These are phyloP conservation scores for Calonectria henricotiae DNA, from an alignment of 2,329 filamentous ascomycete genomes.

Conservation along the genomic window DNA sequence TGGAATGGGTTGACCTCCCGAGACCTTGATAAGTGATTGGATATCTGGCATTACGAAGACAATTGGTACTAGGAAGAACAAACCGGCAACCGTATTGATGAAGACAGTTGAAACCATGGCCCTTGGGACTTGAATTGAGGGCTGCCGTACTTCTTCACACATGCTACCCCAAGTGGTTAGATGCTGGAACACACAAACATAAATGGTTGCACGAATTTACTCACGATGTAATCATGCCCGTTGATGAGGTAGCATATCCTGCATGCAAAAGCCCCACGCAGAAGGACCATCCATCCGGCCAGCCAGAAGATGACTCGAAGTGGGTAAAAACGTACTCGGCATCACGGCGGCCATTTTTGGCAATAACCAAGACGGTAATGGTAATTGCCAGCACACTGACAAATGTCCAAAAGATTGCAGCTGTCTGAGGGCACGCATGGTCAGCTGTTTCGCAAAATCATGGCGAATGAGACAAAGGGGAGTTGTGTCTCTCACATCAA, in stretches of 20 bases:
- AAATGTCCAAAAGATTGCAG: slow-evolving; percentile 83
- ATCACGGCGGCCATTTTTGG: slow-evolving; percentile 77
- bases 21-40: slow-evolving; percentile 39
- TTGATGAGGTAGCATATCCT: slow-evolving; percentile 82
- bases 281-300: slow-evolving; percentile 81
- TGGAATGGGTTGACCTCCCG: neutral
- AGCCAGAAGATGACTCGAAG: slow-evolving; percentile 80
- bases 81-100: slow-evolving; percentile 77
- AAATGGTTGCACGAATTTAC: neutral
- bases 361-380: slow-evolving; percentile 75
- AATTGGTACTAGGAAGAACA: slow-evolving; percentile 79
- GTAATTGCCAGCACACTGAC: slow-evolving; percentile 78
- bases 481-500: slow-evolving; percentile 75
- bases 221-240: slow-evolving; percentile 79
- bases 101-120: slow-evolving; percentile 80
- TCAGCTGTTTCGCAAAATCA: slow-evolving; percentile 55
- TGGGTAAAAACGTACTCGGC: slow-evolving; percentile 77
- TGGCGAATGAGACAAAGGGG: neutral
- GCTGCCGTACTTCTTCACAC: slow-evolving; percentile 81
- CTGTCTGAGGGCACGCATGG: slow-evolving; percentile 66
- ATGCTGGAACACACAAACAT: slow-evolving; percentile 50
- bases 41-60: slow-evolving; percentile 80
- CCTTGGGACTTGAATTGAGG: slow-evolving; percentile 79
- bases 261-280: slow-evolving; percentile 81
- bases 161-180: slow-evolving; percentile 64